A percentile compares a stretch with the other conserved stretches of the same genome.
These are phyloP conservation scores for Penicillium sp. DNA, from an alignment of 2,329 filamentous ascomycete genomes.

Conservation along the genomic window DNA sequence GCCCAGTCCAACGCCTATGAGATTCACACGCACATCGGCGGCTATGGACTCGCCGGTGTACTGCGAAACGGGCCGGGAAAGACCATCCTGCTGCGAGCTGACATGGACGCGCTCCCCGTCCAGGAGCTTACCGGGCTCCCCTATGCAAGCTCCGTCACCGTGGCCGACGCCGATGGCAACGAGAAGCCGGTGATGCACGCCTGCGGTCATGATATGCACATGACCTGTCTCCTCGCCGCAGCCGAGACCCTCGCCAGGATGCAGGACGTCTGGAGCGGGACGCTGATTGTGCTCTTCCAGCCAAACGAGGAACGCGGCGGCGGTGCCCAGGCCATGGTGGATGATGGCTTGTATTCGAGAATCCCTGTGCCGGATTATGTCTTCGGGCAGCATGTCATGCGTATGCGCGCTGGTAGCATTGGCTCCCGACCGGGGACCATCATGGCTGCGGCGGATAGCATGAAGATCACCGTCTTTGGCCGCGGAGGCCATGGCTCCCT, in stretches of 20 bases:
- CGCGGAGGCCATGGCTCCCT: slow-evolving; percentile 61
- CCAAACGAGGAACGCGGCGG: slow-evolving; percentile 66
- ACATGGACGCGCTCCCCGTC: slow-evolving; percentile 55
- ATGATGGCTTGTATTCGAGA: slow-evolving; percentile 57
- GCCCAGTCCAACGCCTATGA: slow-evolving; percentile 34
- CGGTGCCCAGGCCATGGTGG: slow-evolving; percentile 65
- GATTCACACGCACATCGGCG: slow-evolving; percentile 49
- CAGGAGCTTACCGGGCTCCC: slow-evolving; percentile 51
- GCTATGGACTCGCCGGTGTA: slow-evolving; percentile 48
- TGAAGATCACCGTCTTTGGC: slow-evolving; percentile 59
- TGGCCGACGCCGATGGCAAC: slow-evolving; percentile 51
- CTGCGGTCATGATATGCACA: slow-evolving; percentile 64
- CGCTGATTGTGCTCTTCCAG: slow-evolving; percentile 66
- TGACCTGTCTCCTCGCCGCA: slow-evolving; percentile 58
- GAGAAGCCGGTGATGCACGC: slow-evolving; percentile 63
- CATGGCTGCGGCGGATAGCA: slow-evolving; percentile 48
- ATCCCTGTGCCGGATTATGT: slow-evolving; percentile 59
- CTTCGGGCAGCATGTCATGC: slow-evolving; percentile 61
- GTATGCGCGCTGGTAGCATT: slow-evolving; percentile 44
- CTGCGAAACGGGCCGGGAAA: slow-evolving; percentile 47
- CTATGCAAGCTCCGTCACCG: slow-evolving; percentile 51
- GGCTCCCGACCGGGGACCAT: slow-evolving; percentile 42
- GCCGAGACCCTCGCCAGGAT: slow-evolving; percentile 52
- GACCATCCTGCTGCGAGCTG: slow-evolving; percentile 51
- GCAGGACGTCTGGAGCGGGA: slow-evolving; percentile 60